A percentile compares a stretch with the other conserved stretches of the same genome.
phyloP scores from a whole-genome alignment of 1,284 basidiomycete genomes.

The Ceratobasidium sp. region DNA sequence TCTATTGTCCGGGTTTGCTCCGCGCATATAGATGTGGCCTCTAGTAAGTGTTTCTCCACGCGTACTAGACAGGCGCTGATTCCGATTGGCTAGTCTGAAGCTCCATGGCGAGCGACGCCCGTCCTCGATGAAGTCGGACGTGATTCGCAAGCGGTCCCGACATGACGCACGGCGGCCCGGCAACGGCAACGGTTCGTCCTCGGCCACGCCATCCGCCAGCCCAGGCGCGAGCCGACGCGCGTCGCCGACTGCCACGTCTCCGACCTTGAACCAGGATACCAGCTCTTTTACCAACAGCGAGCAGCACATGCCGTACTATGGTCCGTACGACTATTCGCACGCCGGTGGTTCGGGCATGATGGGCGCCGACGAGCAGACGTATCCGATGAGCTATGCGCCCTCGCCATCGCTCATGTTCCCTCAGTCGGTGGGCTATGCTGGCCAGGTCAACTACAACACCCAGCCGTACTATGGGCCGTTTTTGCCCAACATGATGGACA shows the following conservation, averaged over 20 bases:
- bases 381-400: conserved; percentile 39
- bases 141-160: conserved; percentile 79
- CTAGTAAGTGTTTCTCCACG: conserved; percentile 54
- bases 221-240: conserved; percentile 74
- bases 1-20: neutral
- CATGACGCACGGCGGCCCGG: conserved; percentile 58
- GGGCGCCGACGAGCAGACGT: conserved; percentile 33
- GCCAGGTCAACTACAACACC: conserved; percentile 29
- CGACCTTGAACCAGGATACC: conserved; percentile 31
- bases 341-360: conserved; percentile 35
- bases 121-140: conserved; percentile 85
- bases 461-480: conserved; percentile 35
- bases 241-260: conserved; percentile 60
- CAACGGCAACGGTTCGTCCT: conserved; percentile 39
- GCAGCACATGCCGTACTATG: conserved; percentile 42
- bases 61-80: conserved; percentile 20
- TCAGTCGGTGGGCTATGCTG: conserved; percentile 37
- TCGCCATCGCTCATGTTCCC: conserved; percentile 39
- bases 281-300: conserved; percentile 34
- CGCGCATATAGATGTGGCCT: conserved; percentile 53
- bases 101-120: conserved; percentile 79
- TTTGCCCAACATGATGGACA: conserved; percentile 38
- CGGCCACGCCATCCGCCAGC: conserved; percentile 70
- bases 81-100: conserved; percentile 61
- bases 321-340: conserved; percentile 31